phyloP scores from a whole-genome alignment of 306 rosid genomes.

The Medicago lupulina region DNA sequence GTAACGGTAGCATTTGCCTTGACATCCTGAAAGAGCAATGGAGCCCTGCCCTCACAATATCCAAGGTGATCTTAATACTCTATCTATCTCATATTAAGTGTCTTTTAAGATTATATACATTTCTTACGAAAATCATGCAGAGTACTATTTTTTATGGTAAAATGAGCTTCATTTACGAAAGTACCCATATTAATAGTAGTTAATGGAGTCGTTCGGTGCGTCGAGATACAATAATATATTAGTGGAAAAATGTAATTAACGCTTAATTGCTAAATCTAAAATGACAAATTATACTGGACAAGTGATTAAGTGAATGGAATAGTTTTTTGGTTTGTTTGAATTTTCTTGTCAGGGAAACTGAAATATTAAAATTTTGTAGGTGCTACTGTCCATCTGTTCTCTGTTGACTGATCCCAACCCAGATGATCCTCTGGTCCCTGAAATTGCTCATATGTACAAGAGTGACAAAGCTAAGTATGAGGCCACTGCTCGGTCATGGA shows the following conservation, averaged over 20 bases:
- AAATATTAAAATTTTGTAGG: slow-evolving; percentile 11
- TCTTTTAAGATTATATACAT: background rate
- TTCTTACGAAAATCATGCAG: background rate
- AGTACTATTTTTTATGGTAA: background rate
- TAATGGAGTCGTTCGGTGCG: background rate
- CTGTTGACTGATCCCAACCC: slow-evolving; percentile 46
- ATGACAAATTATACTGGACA: background rate
- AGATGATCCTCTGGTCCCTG: slow-evolving; percentile 46
- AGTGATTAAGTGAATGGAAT: background rate
- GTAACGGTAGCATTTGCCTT: slow-evolving; percentile 43
- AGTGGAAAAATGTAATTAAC: background rate
- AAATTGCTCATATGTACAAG: slow-evolving; percentile 47
- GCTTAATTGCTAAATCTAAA: background rate
- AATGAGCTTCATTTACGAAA: too few species aligned
- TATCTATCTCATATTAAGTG: background rate
- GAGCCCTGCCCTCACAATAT: slow-evolving; percentile 44
- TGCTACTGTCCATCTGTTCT: slow-evolving; percentile 39
- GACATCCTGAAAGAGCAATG: slow-evolving; percentile 47
- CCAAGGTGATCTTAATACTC: slow-evolving; percentile 26
- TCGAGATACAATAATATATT: background rate
- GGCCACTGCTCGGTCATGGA: slow-evolving; percentile 44
- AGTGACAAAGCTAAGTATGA: slow-evolving; percentile 36
- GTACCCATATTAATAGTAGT: background rate
- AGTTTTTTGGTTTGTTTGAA: background rate
- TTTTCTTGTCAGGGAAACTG: background rate